Conservation (phyloP, 2,329 filamentous ascomycete genomes). For the Colletotrichum sp. region DNA sequence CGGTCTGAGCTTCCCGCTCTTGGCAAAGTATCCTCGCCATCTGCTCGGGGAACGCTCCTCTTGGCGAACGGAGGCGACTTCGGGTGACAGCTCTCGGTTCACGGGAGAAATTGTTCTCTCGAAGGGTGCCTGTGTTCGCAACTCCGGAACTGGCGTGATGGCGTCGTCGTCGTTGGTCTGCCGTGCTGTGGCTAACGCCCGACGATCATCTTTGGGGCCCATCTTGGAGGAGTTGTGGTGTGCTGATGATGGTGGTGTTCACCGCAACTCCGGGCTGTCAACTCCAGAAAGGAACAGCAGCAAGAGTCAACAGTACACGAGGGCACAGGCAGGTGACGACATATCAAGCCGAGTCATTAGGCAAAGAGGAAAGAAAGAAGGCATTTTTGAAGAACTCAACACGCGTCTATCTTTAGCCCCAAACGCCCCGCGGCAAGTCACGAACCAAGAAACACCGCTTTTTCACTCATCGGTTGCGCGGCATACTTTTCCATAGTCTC, state of each 20-base stretch:
- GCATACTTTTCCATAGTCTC: background rate
- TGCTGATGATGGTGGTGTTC: background rate
- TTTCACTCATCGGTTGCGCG: background rate
- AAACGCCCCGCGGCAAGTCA: background rate
- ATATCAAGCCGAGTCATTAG: background rate
- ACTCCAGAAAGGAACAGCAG: background rate
- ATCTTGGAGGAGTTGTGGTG: background rate
- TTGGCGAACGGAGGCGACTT: background rate
- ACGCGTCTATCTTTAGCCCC: background rate
- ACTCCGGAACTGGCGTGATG: background rate
- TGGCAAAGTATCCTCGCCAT: constrained; percentile 28
- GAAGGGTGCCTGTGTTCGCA: background rate
- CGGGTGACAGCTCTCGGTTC: background rate
- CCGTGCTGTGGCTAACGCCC: background rate
- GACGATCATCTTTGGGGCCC: background rate
- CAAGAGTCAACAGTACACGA: background rate
- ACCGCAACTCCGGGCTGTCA: background rate
- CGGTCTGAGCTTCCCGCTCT: constrained; percentile 50
- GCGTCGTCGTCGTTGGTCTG: background rate
- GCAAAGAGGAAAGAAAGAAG: background rate
- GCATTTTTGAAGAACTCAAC: background rate
- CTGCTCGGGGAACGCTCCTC: background rate
- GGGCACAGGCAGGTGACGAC: background rate
- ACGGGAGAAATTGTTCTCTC: background rate
- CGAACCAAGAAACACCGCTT: background rate